Conservation (phyloP, 2,329 filamentous ascomycete genomes). For the Oidium heveae region DNA sequence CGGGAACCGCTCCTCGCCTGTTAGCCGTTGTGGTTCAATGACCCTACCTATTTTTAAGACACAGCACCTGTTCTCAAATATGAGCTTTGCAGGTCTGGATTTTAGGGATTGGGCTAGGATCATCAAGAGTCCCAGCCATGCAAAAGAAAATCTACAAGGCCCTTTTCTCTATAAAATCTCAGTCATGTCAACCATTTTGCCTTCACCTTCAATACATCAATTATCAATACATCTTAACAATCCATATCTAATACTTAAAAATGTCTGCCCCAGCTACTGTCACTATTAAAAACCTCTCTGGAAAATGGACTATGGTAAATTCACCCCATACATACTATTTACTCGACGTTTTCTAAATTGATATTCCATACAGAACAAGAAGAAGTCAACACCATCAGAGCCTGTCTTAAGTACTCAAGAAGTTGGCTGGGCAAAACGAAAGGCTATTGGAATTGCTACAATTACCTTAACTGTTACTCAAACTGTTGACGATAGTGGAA, state of each 20-base stretch:
- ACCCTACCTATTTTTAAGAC: too few species aligned
- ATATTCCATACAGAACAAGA: slow-evolving; percentile 26
- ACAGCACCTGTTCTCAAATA: neutral
- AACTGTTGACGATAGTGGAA: slow-evolving; percentile 17
- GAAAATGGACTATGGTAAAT: slow-evolving; percentile 25
- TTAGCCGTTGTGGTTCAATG: too few species aligned
- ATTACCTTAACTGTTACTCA: slow-evolving; percentile 22
- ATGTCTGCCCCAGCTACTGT: slow-evolving; percentile 30
- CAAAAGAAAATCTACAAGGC: neutral
- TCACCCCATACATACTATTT: neutral
- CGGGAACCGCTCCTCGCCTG: too few species aligned
- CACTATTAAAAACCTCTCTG: slow-evolving; percentile 25
- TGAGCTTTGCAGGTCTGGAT: neutral
- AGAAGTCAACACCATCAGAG: slow-evolving; percentile 30
- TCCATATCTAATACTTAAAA: neutral
- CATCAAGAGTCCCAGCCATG: neutral
- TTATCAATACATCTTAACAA: neutral
- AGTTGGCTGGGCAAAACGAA: slow-evolving; percentile 31
- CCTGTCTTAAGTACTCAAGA: slow-evolving; percentile 32
- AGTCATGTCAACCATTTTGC: neutral
- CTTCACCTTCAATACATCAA: neutral
- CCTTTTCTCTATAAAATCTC: neutral
- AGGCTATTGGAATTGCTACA: slow-evolving; percentile 31
- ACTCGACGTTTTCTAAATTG: neutral
- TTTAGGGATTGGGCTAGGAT: neutral